Evolutionary conservation across 495 filamentous ascomycete genomes (phyloP), one percentile per base, ranked within the genome.

Genomic region (Penicillium samsonianum): DNA sequence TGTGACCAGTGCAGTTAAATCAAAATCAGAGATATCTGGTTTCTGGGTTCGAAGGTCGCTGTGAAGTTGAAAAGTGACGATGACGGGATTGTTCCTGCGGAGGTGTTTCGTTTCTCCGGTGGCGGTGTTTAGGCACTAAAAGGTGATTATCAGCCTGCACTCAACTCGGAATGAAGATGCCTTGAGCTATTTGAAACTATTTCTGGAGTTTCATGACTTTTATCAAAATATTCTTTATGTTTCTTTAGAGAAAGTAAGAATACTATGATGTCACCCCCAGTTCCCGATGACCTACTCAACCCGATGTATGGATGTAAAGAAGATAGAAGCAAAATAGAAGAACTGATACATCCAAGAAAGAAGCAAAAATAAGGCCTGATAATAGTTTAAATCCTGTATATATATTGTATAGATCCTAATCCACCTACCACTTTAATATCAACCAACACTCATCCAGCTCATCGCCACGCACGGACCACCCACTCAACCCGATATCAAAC

Each of bases 101-200:
- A 68, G 65, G 55, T 61, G 50, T 63, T 65, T 65, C 57, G 65
- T 63, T 68, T 68, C 65, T 68, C 65, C 65, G 63, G 41, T 25
- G 31, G 53, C 53, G 53, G 53, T 45, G 41, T 40, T 40, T 37
- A 10, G 40, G 19, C 41, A 38, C 53, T 20, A 37, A 38, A 17
- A 11, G 12, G 10, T 47, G 53, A 44, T 44, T n/a, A n/a, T n/a
- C n/a, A n/a, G 40, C 40, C 40, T 23, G 17, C 40, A 6, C 28
- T 14, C 41, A 44, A 30, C 38, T 22, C 11, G 17, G 2, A 40
- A 41, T 25, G 35, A 38, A n/a, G 20, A 49, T 37, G 47, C 47
- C 47, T 37, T 14, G 10, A 23, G 23, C 0, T 26, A 28, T 7
- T 38, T 38, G n/a, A 33, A 49, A 2, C 6, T 22, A 49, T 22